Percentiles rank a stretch among this genome's conserved stretches.
Evolutionary conservation across 148 eudicot species (phyloP).

Genomic region (Rhododendron williamsianum): DNA sequence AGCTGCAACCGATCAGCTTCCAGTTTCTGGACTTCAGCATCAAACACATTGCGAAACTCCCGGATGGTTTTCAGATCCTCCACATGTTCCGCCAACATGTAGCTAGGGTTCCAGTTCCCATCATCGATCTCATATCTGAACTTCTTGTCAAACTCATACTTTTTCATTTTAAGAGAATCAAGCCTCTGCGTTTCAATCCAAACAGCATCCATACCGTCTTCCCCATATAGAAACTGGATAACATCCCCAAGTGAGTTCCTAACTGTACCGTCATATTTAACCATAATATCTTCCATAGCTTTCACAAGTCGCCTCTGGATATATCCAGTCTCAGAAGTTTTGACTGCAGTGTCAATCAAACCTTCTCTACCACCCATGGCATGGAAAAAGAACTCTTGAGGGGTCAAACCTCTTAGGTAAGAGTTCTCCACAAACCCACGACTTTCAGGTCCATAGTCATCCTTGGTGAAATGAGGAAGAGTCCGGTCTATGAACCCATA

Average conservation of each 20-base stretch:
- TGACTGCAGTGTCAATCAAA: constrained; percentile 95
- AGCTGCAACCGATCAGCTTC: constrained; percentile 82
- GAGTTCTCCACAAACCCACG: constrained; percentile 99
- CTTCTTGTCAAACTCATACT: constrained; percentile 49
- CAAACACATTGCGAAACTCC: constrained; percentile 93
- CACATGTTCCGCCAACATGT: constrained; percentile 79
- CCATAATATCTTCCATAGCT: constrained; percentile 99
- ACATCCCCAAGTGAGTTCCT: constrained; percentile 96
- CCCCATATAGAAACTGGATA: constrained; percentile 95
- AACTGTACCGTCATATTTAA: constrained; percentile 96
- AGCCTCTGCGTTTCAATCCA: constrained; percentile 94
- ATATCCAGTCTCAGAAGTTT: constrained; percentile 99
- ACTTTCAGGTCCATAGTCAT: constrained; percentile 97
- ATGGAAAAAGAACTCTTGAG: constrained; percentile 97
- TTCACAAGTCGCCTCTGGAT: constrained; percentile 94
- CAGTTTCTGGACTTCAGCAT: constrained; percentile 91
- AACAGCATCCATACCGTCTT: constrained; percentile 99
- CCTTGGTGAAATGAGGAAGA: constrained; percentile 96
- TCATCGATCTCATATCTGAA: constrained; percentile 72
- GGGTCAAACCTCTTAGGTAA: constrained; percentile 88
- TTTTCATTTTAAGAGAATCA: constrained; percentile 82
- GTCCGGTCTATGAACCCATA: constrained; percentile 88
- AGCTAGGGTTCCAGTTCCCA: constrained; percentile 84
- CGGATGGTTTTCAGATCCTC: constrained; percentile 87
- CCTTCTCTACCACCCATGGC: constrained; percentile 99